Evolutionary conservation across 2,329 filamentous ascomycete species (phyloP).

Genomic region (Microdochium nivale): DNA sequence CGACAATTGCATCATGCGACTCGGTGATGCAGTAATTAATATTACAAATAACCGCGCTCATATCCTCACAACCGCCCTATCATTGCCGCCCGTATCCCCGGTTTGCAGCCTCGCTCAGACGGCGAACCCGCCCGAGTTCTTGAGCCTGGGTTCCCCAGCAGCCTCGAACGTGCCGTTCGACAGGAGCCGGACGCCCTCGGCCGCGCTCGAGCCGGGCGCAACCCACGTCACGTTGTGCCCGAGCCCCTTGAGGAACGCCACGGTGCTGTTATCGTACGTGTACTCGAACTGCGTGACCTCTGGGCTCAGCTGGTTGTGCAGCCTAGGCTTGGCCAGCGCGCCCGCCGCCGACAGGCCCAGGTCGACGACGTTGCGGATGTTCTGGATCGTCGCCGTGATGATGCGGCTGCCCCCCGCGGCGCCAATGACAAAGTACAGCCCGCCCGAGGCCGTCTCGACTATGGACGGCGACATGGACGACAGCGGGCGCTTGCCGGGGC

Average conservation of each 20-base stretch:
- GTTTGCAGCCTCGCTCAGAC: constrained; percentile 20
- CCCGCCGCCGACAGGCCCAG: constrained; percentile 48
- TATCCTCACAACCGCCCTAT: no score
- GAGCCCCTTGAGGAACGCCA: constrained; percentile 53
- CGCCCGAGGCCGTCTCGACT: constrained; percentile 59
- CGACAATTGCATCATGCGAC: no score
- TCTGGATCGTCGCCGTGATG: constrained; percentile 75
- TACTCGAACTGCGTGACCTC: constrained; percentile 63
- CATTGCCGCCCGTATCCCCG: not conserved
- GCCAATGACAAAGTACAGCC: constrained; percentile 64
- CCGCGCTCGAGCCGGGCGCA: constrained; percentile 55
- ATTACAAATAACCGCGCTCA: no score
- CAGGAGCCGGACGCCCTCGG: constrained; percentile 61
- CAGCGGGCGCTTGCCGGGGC: constrained; percentile 68
- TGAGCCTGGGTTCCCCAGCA: constrained; percentile 73
- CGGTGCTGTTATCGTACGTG: constrained; percentile 59
- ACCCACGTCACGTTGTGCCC: constrained; percentile 73
- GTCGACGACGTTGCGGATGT: constrained; percentile 67
- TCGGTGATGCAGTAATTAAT: no score
- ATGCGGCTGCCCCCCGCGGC: constrained; percentile 79
- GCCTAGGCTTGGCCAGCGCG: constrained; percentile 57
- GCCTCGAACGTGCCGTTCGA: constrained; percentile 66
- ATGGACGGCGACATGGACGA: constrained; percentile 74
- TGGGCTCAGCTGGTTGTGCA: constrained; percentile 79
- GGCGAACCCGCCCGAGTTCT: constrained; percentile 59